These are phyloP conservation scores for Euptelea pleiosperma DNA, from an alignment of 164 flowering plant species.

Conservation along the genomic window DNA sequence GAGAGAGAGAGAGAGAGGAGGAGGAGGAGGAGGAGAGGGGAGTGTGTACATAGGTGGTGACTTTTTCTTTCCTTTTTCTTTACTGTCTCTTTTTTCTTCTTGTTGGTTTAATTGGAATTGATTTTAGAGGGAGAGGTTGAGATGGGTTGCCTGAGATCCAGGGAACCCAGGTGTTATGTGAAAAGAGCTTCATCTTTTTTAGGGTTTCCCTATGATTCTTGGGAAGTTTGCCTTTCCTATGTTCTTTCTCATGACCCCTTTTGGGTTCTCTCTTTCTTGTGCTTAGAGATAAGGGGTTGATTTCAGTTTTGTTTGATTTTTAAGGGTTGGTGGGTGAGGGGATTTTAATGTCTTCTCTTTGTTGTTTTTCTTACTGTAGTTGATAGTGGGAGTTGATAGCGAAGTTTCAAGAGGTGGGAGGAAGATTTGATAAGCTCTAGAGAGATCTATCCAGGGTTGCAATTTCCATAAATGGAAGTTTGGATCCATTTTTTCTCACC, in stretches of 20 bases:
- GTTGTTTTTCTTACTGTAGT: slow-evolving; percentile 1
- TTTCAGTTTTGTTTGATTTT: slow-evolving; percentile 12
- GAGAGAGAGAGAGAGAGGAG: not conserved
- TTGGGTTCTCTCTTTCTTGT: slow-evolving; percentile 22
- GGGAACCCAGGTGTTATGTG: slow-evolving; percentile 23
- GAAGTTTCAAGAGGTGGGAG: slow-evolving; percentile 16
- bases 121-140: slow-evolving; percentile 5
- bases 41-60: slow-evolving; percentile 1
- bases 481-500: slow-evolving; percentile 16
- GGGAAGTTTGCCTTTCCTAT: slow-evolving; percentile 18
- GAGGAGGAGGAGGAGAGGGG: not conserved
- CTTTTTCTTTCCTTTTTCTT: not conserved
- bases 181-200: slow-evolving; percentile 21
- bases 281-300: slow-evolving; percentile 19
- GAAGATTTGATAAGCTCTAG: slow-evolving; percentile 7
- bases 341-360: not conserved
- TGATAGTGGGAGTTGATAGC: not conserved
- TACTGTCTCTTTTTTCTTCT: not conserved
- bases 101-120: not conserved
- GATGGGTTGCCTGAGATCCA: slow-evolving; percentile 30
- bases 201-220: slow-evolving; percentile 24
- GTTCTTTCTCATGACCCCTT: slow-evolving; percentile 25
- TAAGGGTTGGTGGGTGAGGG: slow-evolving; percentile 10
- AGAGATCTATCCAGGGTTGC: slow-evolving; percentile 4
- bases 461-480: slow-evolving; percentile 11